These are phyloP conservation scores for Backusella parvicylindrica DNA, from an alignment of 192 early-diverging fungal species.

Conservation along the genomic window DNA sequence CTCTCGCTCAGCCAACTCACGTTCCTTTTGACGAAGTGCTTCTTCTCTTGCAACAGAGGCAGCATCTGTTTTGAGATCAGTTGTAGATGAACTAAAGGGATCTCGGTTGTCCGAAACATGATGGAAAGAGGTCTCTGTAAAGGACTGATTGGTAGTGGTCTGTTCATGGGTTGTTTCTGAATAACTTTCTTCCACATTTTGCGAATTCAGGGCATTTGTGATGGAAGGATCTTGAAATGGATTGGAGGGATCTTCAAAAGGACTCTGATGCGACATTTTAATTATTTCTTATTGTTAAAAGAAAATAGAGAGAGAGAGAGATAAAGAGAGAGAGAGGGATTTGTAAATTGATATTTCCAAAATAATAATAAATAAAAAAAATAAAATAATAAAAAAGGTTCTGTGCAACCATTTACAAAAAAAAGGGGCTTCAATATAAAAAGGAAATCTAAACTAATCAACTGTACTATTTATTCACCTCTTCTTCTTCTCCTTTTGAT, in stretches of 20 bases:
- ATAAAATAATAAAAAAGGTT: background rate
- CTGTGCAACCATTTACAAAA: background rate
- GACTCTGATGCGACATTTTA: slow-evolving; percentile 11
- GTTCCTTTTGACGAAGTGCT: slow-evolving; percentile 69
- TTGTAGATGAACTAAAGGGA: slow-evolving; percentile 17
- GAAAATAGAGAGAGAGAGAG: background rate
- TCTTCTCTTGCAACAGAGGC: slow-evolving; percentile 49
- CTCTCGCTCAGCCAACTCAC: slow-evolving; percentile 73
- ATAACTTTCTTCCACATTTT: background rate
- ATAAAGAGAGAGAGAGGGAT: background rate
- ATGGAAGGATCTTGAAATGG: slow-evolving; percentile 42
- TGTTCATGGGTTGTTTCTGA: background rate
- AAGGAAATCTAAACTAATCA: background rate
- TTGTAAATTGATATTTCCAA: background rate
- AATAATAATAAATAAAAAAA: background rate
- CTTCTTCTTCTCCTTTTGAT: background rate
- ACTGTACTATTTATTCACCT: too few species aligned
- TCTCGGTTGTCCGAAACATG: slow-evolving; percentile 20
- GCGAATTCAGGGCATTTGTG: slow-evolving; percentile 25
- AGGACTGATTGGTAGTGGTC: background rate
- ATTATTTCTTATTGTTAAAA: background rate
- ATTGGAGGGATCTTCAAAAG: slow-evolving; percentile 37
- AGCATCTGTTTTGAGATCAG: background rate
- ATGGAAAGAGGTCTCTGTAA: background rate
- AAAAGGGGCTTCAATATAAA: background rate